Evolutionary conservation across 2,329 filamentous ascomycete species (phyloP), one percentile per base, ranked within the genome.

Genomic region (Ilyonectria robusta): DNA sequence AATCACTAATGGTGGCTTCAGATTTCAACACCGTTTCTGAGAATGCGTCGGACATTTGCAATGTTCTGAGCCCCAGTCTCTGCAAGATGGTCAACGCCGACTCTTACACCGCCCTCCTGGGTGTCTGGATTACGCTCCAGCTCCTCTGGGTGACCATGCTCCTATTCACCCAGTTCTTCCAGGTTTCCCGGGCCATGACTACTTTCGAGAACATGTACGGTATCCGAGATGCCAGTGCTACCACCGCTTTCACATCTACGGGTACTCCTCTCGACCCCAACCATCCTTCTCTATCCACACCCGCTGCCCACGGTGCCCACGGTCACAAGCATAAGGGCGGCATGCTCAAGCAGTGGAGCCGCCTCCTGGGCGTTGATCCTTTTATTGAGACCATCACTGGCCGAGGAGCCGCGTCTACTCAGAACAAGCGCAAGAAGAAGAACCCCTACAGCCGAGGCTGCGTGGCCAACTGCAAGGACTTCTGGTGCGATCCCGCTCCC

Each of bases 71-170:
- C n/a, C 87, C 91, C 2, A 82, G 85, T 0, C 82, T 98, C 9
- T 99, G 96, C 85, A 86, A 88, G 53, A 84, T 94, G 44, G 84
- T 97, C 72, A 93, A 93, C 76, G 89, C 92, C 57, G 95, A 98
- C 78, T 87, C 94, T 0, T 97, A 95, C 79, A 95, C 93, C 1
- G 87, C 97, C 29, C 84, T 97, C 11, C 85, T 97, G 21, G 88
- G 89, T 13, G 82, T 93, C 31, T 99, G 96, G 96, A 88, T 88
- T 7, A 87, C 88, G 2, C 84, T 98, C 48, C 97, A 99, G 80
- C 87, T 98, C 35, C 92, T 94, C 21, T 99, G 96, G 96, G 94
- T 98, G 3, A 91, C 92, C n/a, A 98, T 99, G 95, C 90, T 99
- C 37, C 87, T 98, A 66, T 92, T 94, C 70, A 97, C 98, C 6